Percentiles rank a stretch among this genome's conserved stretches.
Evolutionary conservation across 306 rosid species (phyloP).

Genomic region (Rosa chinensis): DNA sequence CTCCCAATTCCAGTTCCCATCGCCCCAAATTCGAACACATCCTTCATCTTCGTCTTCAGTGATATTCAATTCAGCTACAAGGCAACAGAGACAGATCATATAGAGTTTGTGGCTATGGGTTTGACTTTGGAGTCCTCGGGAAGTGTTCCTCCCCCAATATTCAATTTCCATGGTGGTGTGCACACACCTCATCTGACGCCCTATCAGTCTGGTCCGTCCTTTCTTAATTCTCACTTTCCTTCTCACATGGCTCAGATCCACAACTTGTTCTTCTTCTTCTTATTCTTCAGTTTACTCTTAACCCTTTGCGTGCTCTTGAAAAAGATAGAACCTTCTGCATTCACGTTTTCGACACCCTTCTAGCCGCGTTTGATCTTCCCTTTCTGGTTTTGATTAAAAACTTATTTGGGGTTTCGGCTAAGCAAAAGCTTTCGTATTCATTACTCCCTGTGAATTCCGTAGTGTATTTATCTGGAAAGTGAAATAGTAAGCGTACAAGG

Average conservation of each 20-base stretch:
- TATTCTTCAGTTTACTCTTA: no score
- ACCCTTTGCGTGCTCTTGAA: constrained; percentile 63
- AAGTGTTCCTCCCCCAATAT: constrained; percentile 40
- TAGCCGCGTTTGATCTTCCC: constrained; percentile 9
- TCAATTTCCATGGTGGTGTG: constrained; percentile 32
- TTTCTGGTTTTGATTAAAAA: not conserved
- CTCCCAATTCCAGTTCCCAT: not conserved
- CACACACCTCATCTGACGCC: constrained; percentile 47
- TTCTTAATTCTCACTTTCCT: constrained; percentile 19
- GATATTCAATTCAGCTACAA: not conserved
- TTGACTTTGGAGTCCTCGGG: constrained; percentile 55
- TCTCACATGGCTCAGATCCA: constrained; percentile 28
- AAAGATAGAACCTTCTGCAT: constrained; percentile 27
- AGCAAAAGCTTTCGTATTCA: not conserved
- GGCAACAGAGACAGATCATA: not conserved
- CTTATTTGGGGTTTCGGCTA: not conserved
- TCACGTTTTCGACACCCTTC: constrained; percentile 27
- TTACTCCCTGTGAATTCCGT: not conserved
- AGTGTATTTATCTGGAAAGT: not conserved
- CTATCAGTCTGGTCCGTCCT: constrained; percentile 10
- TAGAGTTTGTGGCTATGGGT: not conserved
- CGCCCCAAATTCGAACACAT: not conserved
- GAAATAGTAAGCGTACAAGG: not conserved
- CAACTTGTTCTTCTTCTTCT: constrained; percentile 13
- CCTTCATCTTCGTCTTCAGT: not conserved